A percentile compares a stretch with the other conserved stretches of the same genome.
phyloP scores from a whole-genome alignment of 148 eudicot species.

The Cornus kousa region DNA sequence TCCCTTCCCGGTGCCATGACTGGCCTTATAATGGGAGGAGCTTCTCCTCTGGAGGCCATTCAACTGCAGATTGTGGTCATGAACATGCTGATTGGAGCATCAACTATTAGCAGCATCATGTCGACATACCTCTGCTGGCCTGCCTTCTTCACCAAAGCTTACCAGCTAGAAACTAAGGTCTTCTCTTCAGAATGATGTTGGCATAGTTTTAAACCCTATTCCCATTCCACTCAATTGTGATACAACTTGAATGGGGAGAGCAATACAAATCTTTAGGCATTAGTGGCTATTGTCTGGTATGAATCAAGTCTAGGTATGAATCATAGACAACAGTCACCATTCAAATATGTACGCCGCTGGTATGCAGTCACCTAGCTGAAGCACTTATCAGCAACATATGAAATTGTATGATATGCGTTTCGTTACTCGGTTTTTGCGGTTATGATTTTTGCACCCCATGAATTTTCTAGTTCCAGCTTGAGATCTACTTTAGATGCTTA shows the following conservation, averaged over 20 bases:
- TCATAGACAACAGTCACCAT: neutral
- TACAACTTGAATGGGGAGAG: neutral
- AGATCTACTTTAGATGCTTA: neutral
- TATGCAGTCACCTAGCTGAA: too few species aligned
- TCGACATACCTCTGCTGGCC: slow-evolving; percentile 94
- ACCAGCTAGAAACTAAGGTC: slow-evolving; percentile 68
- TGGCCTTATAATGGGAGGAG: slow-evolving; percentile 94
- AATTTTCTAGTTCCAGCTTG: neutral
- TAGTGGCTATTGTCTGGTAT: neutral
- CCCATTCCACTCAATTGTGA: neutral
- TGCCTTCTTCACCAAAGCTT: slow-evolving; percentile 79
- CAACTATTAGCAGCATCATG: slow-evolving; percentile 77
- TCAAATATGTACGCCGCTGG: neutral
- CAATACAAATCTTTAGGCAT: neutral
- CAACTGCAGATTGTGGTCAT: slow-evolving; percentile 86
- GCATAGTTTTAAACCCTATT: neutral
- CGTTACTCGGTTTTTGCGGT: too few species aligned
- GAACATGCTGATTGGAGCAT: slow-evolving; percentile 89
- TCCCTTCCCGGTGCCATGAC: slow-evolving; percentile 98
- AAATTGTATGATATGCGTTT: too few species aligned
- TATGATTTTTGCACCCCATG: neutral
- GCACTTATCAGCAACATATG: too few species aligned
- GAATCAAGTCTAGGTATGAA: neutral
- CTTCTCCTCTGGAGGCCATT: slow-evolving; percentile 87
- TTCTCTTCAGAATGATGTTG: slow-evolving; percentile 47